Evolutionary conservation across 306 rosid genomes (phyloP).

Genomic region (Spatholobus suberectus): DNA sequence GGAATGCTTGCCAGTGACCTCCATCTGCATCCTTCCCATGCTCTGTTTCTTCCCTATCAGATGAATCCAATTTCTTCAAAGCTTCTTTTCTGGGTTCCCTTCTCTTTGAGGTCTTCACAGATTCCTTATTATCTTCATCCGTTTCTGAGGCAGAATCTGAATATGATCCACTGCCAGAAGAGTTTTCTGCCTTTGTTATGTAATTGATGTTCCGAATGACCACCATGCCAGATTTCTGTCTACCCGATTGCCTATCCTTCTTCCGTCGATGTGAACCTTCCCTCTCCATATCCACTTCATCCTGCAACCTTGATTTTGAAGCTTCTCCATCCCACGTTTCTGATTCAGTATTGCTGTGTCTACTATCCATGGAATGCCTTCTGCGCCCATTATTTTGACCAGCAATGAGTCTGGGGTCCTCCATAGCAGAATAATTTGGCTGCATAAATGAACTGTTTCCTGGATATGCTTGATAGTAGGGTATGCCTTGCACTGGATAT

Average conservation of each 20-base stretch:
- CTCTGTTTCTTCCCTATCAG: constrained; percentile 56
- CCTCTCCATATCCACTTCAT: constrained; percentile 65
- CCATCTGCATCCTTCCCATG: constrained; percentile 68
- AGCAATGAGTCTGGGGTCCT: constrained; percentile 64
- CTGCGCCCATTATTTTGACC: constrained; percentile 64
- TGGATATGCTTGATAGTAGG: constrained; percentile 82
- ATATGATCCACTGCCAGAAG: constrained; percentile 71
- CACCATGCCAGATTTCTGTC: constrained; percentile 78
- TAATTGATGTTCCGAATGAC: constrained; percentile 92
- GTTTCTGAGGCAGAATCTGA: constrained; percentile 70
- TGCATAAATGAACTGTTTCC: constrained; percentile 78
- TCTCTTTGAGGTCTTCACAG: constrained; percentile 58
- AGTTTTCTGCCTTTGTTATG: constrained; percentile 71
- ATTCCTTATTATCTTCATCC: constrained; percentile 61
- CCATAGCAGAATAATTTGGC: constrained; percentile 71
- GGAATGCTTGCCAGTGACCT: constrained; percentile 92
- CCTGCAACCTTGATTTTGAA: constrained; percentile 55
- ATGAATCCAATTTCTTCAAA: constrained; percentile 50
- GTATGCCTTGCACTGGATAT: constrained; percentile 95
- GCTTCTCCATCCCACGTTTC: constrained; percentile 61
- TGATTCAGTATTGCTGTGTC: constrained; percentile 63
- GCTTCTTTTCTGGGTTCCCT: constrained; percentile 56
- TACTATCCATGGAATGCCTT: constrained; percentile 88
- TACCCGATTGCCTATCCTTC: constrained; percentile 68
- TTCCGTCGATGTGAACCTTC: constrained; percentile 59